These are phyloP conservation scores for Omphalea diandra DNA, from an alignment of 441 rosid genomes.

Conservation along the genomic window DNA sequence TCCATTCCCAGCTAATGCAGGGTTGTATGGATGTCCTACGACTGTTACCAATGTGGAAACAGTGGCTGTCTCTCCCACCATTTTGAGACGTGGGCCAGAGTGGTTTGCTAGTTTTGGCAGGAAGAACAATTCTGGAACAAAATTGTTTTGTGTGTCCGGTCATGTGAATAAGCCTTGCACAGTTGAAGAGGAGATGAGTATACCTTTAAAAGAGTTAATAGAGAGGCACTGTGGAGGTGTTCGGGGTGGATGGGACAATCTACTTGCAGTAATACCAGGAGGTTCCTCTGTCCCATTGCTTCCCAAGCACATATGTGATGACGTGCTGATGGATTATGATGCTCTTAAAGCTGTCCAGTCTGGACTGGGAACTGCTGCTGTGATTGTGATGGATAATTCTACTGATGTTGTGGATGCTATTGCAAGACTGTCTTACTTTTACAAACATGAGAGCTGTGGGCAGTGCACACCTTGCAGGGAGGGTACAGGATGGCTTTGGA, in stretches of 20 bases:
- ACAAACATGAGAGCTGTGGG: constrained; percentile 99
- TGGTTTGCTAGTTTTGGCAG: constrained; percentile 99
- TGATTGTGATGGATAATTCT: constrained; percentile 98
- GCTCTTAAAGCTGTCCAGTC: constrained; percentile 97
- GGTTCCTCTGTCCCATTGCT: constrained; percentile 94
- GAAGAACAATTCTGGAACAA: constrained; percentile 93
- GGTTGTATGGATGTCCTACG: constrained; percentile 94
- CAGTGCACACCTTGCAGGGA: constrained; percentile 99
- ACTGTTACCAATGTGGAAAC: constrained; percentile 99
- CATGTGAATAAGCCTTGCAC: constrained; percentile 99
- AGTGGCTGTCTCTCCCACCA: constrained; percentile 96
- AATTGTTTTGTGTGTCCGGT: constrained; percentile 85
- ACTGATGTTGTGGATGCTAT: constrained; percentile 99
- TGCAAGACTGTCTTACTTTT: constrained; percentile 98
- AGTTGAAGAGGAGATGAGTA: constrained; percentile 98
- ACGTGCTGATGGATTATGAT: constrained; percentile 96
- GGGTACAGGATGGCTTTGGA: constrained; percentile 99
- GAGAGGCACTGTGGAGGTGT: constrained; percentile 98
- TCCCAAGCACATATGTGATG: constrained; percentile 84
- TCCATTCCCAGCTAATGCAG: constrained; percentile 99
- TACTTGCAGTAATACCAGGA: constrained; percentile 93
- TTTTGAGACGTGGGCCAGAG: constrained; percentile 94
- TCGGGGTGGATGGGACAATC: constrained; percentile 97
- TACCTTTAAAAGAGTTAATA: constrained; percentile 85
- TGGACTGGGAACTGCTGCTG: constrained; percentile 96